A percentile compares a stretch with the other conserved stretches of the same genome.
Evolutionary conservation across 331 rosid species (phyloP).

Genomic region (Malus hybrid): DNA sequence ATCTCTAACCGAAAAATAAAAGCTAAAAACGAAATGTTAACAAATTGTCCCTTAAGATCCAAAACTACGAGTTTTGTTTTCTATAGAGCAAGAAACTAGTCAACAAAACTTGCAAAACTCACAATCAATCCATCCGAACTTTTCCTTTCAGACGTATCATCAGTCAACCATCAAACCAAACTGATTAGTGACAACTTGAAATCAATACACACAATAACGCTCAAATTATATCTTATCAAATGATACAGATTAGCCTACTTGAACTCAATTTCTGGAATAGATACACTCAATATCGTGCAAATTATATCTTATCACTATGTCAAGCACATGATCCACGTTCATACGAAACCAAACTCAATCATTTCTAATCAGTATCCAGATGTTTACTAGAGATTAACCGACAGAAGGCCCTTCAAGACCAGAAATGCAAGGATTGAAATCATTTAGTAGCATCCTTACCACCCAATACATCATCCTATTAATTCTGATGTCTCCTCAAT

Average conservation of each 20-base stretch:
- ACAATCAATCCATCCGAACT: slow-evolving; percentile 3
- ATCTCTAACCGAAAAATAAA: not conserved
- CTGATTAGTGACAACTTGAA: not conserved
- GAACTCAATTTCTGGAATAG: no score
- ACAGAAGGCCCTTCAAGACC: not conserved
- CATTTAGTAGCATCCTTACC: not conserved
- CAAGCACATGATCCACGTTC: not conserved
- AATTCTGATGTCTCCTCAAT: not conserved
- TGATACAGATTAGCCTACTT: no score
- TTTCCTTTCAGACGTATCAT: not conserved
- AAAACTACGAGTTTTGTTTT: not conserved
- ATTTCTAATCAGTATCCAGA: not conserved
- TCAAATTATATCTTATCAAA: no score
- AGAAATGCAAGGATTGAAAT: not conserved
- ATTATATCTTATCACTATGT: not conserved
- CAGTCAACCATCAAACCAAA: not conserved
- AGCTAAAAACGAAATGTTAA: not conserved
- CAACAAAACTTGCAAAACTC: slow-evolving; percentile 5
- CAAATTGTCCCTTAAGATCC: not conserved
- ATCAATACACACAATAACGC: not conserved
- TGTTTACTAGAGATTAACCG: slow-evolving; percentile 1
- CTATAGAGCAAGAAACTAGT: not conserved
- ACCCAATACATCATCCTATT: not conserved
- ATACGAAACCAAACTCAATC: not conserved
- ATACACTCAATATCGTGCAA: not conserved